Evolutionary conservation across 805 yeast species (phyloP).

Genomic region (Torulaspora indica): DNA sequence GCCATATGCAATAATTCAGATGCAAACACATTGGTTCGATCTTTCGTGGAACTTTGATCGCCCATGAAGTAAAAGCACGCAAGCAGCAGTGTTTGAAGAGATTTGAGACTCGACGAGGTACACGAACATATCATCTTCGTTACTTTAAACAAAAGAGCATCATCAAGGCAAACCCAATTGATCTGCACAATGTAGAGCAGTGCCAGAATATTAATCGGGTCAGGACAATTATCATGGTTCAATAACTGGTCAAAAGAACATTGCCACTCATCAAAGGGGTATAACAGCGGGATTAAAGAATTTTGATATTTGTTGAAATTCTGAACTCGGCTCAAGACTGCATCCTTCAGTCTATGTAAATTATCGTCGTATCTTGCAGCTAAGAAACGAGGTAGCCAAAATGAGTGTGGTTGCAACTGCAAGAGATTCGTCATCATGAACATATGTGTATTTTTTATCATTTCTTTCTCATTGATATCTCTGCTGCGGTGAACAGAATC

Average conservation of each 20-base stretch:
- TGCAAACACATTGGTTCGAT: conserved; percentile 12
- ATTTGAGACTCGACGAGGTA: conserved; percentile 15
- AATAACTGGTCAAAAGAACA: conserved; percentile 7
- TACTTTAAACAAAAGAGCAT: conserved; percentile 25
- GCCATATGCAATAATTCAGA: conserved; percentile 23
- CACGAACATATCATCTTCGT: conserved; percentile 25
- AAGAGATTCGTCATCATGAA: conserved; percentile 14
- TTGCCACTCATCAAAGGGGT: conserved; percentile 22
- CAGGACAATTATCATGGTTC: conserved; percentile 2
- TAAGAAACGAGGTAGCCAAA: conserved; percentile 23
- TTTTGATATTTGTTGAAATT: conserved; percentile 19
- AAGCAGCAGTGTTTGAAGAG: conserved; percentile 24
- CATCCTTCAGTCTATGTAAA: conserved; percentile 9
- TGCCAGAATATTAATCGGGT: conserved; percentile 20
- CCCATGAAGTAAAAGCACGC: conserved; percentile 31
- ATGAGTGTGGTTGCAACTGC: conserved; percentile 19
- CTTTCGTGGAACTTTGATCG: conserved; percentile 8
- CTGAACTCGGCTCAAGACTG: conserved; percentile 10
- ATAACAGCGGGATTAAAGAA: conserved; percentile 25
- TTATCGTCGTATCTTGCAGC: conserved; percentile 18
- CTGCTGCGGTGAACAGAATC: neutral
- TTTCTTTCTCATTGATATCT: neutral
- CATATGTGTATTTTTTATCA: conserved; percentile 10
- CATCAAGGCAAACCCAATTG: conserved; percentile 31
- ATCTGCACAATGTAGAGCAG: conserved; percentile 29